A percentile compares a stretch with the other conserved stretches of the same genome.
phyloP scores from a whole-genome alignment of 495 filamentous ascomycete genomes.

The Podospora didyma region DNA sequence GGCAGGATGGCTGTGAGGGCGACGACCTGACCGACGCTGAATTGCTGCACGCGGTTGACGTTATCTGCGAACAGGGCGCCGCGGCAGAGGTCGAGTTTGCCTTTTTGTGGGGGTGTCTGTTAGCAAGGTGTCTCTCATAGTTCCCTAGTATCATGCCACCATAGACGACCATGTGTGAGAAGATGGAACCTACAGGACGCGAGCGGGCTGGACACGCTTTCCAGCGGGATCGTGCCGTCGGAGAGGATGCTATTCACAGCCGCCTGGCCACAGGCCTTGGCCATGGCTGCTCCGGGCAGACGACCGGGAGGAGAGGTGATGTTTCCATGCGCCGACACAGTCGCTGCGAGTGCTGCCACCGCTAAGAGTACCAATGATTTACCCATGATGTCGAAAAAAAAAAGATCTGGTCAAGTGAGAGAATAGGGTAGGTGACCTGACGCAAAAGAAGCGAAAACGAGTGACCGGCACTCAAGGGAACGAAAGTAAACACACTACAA shows the following conservation, averaged over 20 bases:
- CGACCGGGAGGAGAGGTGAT: slow-evolving; percentile 55
- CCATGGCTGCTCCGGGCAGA: slow-evolving; percentile 56
- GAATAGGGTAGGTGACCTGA: background rate
- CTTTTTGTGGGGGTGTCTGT: slow-evolving; percentile 2
- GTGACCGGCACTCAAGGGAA: slow-evolving; percentile 23
- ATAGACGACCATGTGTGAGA: background rate
- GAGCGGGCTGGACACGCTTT: slow-evolving; percentile 6
- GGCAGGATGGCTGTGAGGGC: slow-evolving; percentile 41
- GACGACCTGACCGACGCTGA: slow-evolving; percentile 55
- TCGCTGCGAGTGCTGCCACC: slow-evolving; percentile 41
- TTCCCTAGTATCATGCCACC: background rate
- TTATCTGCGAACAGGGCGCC: slow-evolving; percentile 67
- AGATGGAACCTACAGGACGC: slow-evolving; percentile 10
- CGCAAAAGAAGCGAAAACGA: slow-evolving; percentile 12
- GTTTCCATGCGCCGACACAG: slow-evolving; percentile 59
- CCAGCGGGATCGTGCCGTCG: slow-evolving; percentile 47
- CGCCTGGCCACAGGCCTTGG: slow-evolving; percentile 55
- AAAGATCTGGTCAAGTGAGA: slow-evolving; percentile 1
- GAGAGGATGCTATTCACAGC: slow-evolving; percentile 52
- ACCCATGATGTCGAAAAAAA: slow-evolving; percentile 6
- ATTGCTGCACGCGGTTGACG: slow-evolving; percentile 55
- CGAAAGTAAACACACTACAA: background rate
- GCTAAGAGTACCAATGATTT: slow-evolving; percentile 13
- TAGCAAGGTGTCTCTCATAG: background rate
- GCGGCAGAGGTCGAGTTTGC: slow-evolving; percentile 52